Percentiles rank a stretch among this genome's conserved stretches.
Conservation (phyloP, 306 rosid genomes). For the Hippophae tibetana region DNA sequence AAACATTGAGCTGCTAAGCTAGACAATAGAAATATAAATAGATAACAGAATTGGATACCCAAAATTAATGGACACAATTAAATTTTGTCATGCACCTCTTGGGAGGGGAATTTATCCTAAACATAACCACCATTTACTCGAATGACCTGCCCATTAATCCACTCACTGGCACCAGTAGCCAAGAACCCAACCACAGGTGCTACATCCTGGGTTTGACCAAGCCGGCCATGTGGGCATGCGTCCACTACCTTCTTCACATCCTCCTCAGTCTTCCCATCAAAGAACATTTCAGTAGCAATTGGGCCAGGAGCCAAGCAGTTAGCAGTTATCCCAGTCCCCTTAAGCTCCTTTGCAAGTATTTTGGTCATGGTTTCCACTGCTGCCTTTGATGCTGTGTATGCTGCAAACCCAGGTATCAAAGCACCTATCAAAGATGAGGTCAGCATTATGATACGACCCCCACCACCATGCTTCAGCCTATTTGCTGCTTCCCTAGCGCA, state of each 20-base stretch:
- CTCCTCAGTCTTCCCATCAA: conserved; percentile 31
- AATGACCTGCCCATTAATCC: conserved; percentile 49
- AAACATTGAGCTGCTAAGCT: too few relatives aligned
- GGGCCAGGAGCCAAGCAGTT: conserved; percentile 51
- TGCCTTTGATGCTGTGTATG: conserved; percentile 42
- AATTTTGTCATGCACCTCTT: too few relatives aligned
- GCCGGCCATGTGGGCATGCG: conserved; percentile 35
- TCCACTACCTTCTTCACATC: conserved; percentile 14
- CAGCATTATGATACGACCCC: conserved; percentile 37
- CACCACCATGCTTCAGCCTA: conserved; percentile 26
- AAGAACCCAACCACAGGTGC: conserved; percentile 35
- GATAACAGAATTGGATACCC: too few relatives aligned
- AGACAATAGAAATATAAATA: too few relatives aligned
- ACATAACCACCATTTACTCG: conserved; percentile 36
- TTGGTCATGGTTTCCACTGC: conserved; percentile 44
- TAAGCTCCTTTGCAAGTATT: conserved; percentile 44
- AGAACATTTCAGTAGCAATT: conserved; percentile 36
- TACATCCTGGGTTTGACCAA: conserved; percentile 38
- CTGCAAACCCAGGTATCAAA: conserved; percentile 25
- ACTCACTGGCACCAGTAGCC: conserved; percentile 36
- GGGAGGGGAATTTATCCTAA: too few relatives aligned
- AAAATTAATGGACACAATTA: too few relatives aligned
- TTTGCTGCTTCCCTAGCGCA: conserved; percentile 28
- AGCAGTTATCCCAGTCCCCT: conserved; percentile 30
- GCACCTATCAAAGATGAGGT: conserved; percentile 19